Base-by-base conservation (phyloP, 1,284 basidiomycete genomes). In the Sparassis latifolia region DNA sequence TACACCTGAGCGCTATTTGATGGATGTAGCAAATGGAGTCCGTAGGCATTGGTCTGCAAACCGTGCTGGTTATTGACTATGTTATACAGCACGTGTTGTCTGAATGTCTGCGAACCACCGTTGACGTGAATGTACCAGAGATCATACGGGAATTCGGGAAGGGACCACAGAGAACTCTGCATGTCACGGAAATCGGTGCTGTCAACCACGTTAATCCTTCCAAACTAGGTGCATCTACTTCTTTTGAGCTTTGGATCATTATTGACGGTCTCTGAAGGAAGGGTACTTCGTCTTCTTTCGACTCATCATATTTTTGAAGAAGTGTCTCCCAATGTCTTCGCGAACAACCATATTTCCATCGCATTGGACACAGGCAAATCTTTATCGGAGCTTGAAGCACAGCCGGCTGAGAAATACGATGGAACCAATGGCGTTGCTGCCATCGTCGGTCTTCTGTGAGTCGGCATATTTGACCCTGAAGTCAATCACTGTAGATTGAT, bases 111-210 rank as follows among this genome's bases (percentile, higher is more conserved):
- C 51, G 63, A 1, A 58, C 66, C 28, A 67, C 60, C 2, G 55
- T 64, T 29, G 62, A 63, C 33, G 61, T 62, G 2, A 62, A 71
- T 49, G 65, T 70, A 7, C 53, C 61, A 3, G 70, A 73, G 55
- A 69, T 70, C 10, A 52, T 73, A 27, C 57, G 67, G 9, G 67
- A 66, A 32, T 68, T 67, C 7, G 70, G 70, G 1, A 55, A 57
- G 0, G 51, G 48, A 9, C 44, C 45, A 4, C 45, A 47, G 41
- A 49, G 64, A 49, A 69, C 65, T 0, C 28, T 62, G 28, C 58
- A 62, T 40, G 57, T 62, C 20, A 46, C 52, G 27, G 59, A 65
- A 10, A 56, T 66, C 37, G 51, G 50, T 52, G 54, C 52, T 28
- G 33, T 51, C 42, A 50, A 54, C 51, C 47, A 48, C n/a, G 47